phyloP scores from a whole-genome alignment of 805 yeast species.

The Metschnikowia proteae region DNA sequence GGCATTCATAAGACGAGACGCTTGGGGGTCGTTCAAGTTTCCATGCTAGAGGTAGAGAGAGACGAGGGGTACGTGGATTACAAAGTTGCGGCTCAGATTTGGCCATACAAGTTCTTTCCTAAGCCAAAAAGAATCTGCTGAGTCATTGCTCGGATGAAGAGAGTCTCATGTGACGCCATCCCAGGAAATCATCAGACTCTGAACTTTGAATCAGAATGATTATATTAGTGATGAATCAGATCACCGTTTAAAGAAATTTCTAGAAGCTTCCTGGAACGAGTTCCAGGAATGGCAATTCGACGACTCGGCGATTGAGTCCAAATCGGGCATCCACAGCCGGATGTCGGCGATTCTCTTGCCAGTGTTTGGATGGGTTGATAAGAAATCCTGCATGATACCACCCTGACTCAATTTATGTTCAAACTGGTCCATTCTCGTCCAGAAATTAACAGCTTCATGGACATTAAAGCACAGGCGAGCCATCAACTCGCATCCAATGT shows the following conservation, averaged over 20 bases:
- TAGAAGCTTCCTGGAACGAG: conserved; percentile 12
- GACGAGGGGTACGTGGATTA: conserved; percentile 6
- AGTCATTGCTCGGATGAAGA: neutral
- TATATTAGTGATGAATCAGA: neutral
- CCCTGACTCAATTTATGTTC: conserved; percentile 22
- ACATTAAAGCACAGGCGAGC: conserved; percentile 85
- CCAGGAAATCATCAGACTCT: too few relatives aligned
- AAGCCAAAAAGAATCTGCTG: conserved; percentile 6
- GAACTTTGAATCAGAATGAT: neutral
- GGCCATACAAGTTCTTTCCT: conserved; percentile 13
- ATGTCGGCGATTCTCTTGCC: conserved; percentile 68
- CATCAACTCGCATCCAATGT: conserved; percentile 90
- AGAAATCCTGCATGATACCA: conserved; percentile 49
- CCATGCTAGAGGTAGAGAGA: conserved; percentile 23
- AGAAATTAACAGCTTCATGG: conserved; percentile 64
- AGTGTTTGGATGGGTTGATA: conserved; percentile 89
- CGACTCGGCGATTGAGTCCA: conserved; percentile 41
- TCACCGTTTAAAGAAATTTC: conserved; percentile 14
- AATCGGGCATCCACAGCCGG: conserved; percentile 60
- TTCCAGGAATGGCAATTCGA: conserved; percentile 35
- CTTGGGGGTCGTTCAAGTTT: conserved; percentile 32
- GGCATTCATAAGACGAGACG: conserved; percentile 21
- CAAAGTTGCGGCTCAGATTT: conserved; percentile 10
- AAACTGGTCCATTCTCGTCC: conserved; percentile 70
- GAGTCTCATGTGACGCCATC: too few relatives aligned